phyloP scores from a whole-genome alignment of 2,329 filamentous ascomycete genomes.

The Aspergillus uvarum region DNA sequence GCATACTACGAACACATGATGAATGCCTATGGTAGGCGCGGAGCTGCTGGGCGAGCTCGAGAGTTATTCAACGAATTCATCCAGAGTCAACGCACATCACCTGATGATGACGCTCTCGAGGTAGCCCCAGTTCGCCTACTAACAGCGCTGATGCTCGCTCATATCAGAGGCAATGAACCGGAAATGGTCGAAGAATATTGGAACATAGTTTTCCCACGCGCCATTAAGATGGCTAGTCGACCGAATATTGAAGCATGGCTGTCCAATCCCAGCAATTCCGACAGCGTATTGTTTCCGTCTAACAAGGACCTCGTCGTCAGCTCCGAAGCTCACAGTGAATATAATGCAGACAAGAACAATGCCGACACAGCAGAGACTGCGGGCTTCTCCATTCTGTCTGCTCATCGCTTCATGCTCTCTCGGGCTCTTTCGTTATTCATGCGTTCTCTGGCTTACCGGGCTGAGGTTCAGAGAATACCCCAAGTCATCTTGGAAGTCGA shows the following conservation, averaged over 20 bases:
- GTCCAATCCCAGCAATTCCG: constrained; percentile 12
- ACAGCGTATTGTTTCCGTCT: constrained; percentile 14
- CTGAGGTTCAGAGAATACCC: constrained; percentile 54
- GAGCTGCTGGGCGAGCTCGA: constrained; percentile 51
- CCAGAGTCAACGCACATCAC: constrained; percentile 11
- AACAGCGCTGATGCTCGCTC: constrained; percentile 66
- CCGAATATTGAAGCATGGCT: constrained; percentile 30
- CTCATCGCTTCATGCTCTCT: constrained; percentile 52
- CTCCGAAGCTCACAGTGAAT: neutral
- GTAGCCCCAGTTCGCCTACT: constrained; percentile 57
- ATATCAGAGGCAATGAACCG: constrained; percentile 59
- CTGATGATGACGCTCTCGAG: constrained; percentile 21
- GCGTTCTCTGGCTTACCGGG: constrained; percentile 52
- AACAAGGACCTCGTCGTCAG: constrained; percentile 5
- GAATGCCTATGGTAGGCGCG: constrained; percentile 52
- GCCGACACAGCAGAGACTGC: neutral
- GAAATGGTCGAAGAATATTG: constrained; percentile 66
- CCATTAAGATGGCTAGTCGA: constrained; percentile 45
- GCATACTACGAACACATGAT: constrained; percentile 58
- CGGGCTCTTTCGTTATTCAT: constrained; percentile 54
- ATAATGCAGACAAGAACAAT: neutral
- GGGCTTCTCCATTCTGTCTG: constrained; percentile 29
- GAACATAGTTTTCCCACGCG: constrained; percentile 59
- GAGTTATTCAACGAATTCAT: constrained; percentile 58
- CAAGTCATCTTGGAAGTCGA: constrained; percentile 57